phyloP scores from a whole-genome alignment of 768 basidiomycete species.

The Xerocomellus amylosporus region DNA sequence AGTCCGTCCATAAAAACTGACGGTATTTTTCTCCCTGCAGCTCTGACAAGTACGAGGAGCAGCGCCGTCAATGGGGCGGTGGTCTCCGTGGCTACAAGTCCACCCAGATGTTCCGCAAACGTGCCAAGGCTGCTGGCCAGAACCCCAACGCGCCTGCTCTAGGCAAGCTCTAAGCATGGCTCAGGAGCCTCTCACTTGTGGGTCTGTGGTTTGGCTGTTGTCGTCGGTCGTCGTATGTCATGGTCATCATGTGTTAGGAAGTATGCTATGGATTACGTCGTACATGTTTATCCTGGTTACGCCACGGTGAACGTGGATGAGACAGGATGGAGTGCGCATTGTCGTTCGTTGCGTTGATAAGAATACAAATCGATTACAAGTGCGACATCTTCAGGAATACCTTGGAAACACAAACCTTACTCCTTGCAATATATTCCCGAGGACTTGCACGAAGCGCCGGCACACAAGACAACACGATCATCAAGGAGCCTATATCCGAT shows the following conservation, averaged over 20 bases:
- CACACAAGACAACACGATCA: no score
- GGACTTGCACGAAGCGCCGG: no score
- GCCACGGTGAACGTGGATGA: conserved; percentile 1
- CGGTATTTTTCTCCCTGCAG: conserved; percentile 33
- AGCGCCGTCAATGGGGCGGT: conserved; percentile 92
- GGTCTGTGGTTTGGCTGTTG: not conserved
- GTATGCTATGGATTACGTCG: conserved; percentile 16
- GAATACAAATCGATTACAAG: no score
- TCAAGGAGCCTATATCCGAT: no score
- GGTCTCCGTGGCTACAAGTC: conserved; percentile 95
- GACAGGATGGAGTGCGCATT: not conserved
- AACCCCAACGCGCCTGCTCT: conserved; percentile 51
- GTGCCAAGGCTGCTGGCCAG: conserved; percentile 87
- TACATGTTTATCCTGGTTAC: conserved; percentile 1
- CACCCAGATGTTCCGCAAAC: conserved; percentile 88
- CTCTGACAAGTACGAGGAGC: conserved; percentile 91
- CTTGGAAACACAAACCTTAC: not conserved
- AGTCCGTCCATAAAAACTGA: conserved; percentile 1
- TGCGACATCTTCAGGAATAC: no score
- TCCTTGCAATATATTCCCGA: no score
- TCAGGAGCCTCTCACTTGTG: not conserved
- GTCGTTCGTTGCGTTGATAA: no score
- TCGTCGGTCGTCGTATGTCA: conserved; percentile 11
- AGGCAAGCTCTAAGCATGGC: conserved; percentile 58
- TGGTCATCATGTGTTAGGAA: conserved; percentile 19